Conservation (phyloP, 805 yeast genomes). For the Suhomyces faveliae region DNA sequence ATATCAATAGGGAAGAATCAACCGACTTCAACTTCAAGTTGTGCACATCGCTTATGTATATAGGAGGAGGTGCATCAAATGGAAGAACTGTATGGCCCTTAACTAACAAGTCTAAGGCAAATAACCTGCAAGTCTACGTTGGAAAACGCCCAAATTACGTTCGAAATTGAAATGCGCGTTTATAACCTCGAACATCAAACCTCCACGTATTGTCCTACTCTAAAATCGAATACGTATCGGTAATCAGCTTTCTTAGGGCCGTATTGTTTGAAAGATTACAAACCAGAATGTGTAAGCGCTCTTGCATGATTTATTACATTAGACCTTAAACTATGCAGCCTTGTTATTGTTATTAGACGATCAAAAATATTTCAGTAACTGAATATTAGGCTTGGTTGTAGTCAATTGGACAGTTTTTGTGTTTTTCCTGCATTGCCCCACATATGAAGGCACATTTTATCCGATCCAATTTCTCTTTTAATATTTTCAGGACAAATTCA, state of each 20-base stretch:
- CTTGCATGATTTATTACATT: neutral
- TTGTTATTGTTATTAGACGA: neutral
- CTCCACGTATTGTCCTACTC: neutral
- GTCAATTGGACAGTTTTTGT: neutral
- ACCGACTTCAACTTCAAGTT: neutral
- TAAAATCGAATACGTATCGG: neutral
- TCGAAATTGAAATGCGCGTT: neutral
- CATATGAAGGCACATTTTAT: neutral
- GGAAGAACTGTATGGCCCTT: neutral
- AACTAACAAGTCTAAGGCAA: neutral
- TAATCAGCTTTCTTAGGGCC: neutral
- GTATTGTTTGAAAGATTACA: neutral
- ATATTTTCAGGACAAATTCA: neutral
- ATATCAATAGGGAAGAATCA: neutral
- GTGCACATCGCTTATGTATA: neutral
- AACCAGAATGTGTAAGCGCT: neutral
- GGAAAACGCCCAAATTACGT: neutral
- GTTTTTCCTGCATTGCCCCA: neutral
- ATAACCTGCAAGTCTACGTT: neutral
- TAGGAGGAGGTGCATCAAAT: neutral
- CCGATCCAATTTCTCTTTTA: neutral
- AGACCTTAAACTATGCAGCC: neutral
- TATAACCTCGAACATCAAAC: neutral
- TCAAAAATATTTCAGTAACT: neutral
- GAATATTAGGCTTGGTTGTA: neutral